Evolutionary conservation across 2,329 filamentous ascomycete species (phyloP).

Genomic region (Parafenestella ontariensis): DNA sequence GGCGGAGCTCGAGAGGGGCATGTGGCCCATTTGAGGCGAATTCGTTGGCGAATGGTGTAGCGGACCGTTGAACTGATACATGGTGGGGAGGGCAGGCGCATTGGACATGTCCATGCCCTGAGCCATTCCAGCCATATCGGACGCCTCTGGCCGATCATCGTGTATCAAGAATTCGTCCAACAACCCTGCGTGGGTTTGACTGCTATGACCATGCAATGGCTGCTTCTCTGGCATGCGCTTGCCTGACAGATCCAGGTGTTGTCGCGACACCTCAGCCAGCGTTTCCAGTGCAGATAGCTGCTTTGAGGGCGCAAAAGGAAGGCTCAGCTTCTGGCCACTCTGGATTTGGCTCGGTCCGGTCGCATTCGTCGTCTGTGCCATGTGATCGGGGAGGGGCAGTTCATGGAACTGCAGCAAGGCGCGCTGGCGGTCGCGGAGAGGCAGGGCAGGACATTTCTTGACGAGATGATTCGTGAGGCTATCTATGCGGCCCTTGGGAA

Average conservation of each 20-base stretch:
- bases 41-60: conserved; percentile 46
- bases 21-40: conserved; percentile 43
- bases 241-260: conserved; percentile 66
- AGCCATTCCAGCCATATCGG: conserved; percentile 30
- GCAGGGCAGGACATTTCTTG: conserved; percentile 84
- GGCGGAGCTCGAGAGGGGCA: conserved; percentile 35
- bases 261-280: conserved; percentile 84
- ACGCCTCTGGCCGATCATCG: conserved; percentile 44
- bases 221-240: conserved; percentile 50
- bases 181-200: conserved; percentile 32
- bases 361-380: conserved; percentile 31
- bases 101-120: conserved; percentile 43
- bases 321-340: conserved; percentile 43
- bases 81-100: conserved; percentile 44
- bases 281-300: conserved; percentile 84
- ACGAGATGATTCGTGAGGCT: conserved; percentile 81
- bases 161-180: conserved; percentile 49
- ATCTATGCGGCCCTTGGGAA: conserved; percentile 88
- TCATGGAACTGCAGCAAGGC: conserved; percentile 76
- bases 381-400: conserved; percentile 58
- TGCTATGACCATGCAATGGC: conserved; percentile 25
- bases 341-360: conserved; percentile 27
- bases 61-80: conserved; percentile 49
- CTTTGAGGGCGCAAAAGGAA: conserved; percentile 55
- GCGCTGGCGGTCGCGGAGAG: conserved; percentile 75